Percentiles rank a stretch among this genome's conserved stretches.
phyloP scores from a whole-genome alignment of 345 rosid species.

The Ceriops decandra region DNA sequence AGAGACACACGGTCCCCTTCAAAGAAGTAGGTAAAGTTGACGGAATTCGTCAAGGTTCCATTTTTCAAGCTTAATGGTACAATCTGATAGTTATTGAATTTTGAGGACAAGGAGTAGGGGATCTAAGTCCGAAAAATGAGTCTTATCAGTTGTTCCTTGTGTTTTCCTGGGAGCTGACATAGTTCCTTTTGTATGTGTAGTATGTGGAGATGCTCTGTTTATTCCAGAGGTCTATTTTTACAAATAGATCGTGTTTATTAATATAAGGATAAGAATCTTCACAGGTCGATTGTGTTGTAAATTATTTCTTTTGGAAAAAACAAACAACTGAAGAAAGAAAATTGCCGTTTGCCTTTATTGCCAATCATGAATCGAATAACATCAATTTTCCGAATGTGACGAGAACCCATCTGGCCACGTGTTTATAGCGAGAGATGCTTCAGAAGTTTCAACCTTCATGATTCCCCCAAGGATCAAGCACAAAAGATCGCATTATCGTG shows the following conservation, averaged over 20 bases:
- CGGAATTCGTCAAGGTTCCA: background rate
- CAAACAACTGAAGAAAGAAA: too few species aligned
- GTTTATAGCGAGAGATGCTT: too few species aligned
- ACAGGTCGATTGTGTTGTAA: too few species aligned
- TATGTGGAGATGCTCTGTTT: background rate
- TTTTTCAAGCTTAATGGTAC: background rate
- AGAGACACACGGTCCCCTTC: background rate
- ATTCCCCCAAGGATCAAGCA: too few species aligned
- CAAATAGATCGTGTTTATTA: background rate
- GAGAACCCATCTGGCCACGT: too few species aligned
- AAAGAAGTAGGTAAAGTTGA: background rate
- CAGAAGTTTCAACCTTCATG: too few species aligned
- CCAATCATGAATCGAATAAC: too few species aligned
- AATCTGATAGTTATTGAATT: background rate
- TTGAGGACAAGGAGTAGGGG: background rate
- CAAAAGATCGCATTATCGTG: too few species aligned
- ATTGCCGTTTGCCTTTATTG: too few species aligned
- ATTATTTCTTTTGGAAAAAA: too few species aligned
- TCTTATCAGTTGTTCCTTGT: slow-evolving; percentile 1
- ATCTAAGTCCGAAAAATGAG: background rate
- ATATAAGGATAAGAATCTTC: background rate
- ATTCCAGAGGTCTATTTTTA: background rate
- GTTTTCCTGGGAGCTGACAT: slow-evolving; percentile 17
- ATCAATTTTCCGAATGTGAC: too few species aligned
- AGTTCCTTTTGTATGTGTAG: slow-evolving; percentile 21